Conservation (phyloP, 169 alveolate genomes). For the Plasmodium relictum region DNA sequence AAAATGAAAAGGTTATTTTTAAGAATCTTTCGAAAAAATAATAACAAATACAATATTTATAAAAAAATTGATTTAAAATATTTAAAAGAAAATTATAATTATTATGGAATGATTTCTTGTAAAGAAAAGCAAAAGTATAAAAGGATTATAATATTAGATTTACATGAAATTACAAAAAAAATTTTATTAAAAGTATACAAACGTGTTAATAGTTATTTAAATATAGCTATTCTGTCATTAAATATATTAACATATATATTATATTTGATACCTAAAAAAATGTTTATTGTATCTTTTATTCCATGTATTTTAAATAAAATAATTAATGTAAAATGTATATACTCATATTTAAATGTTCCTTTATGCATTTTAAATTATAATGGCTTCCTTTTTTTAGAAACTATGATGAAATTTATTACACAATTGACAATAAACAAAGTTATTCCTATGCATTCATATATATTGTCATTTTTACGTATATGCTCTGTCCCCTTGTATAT, state of each 20-base stretch:
- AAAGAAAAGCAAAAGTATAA: constrained; percentile 52
- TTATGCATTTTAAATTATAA: constrained; percentile 74
- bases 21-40: constrained; percentile 55
- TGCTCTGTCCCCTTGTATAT: constrained; percentile 71
- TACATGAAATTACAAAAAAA: constrained; percentile 73
- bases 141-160: constrained; percentile 37
- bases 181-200: constrained; percentile 62
- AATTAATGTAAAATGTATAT: constrained; percentile 70
- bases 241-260: constrained; percentile 61
- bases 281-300: constrained; percentile 34
- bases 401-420: constrained; percentile 78
- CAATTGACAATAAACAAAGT: constrained; percentile 36
- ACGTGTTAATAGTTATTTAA: constrained; percentile 54
- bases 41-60: constrained; percentile 67
- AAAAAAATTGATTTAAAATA: constrained; percentile 56
- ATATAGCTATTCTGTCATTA: constrained; percentile 65
- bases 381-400: constrained; percentile 73
- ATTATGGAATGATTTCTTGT: constrained; percentile 5
- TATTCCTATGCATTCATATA: constrained; percentile 52
- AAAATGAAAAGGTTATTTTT: constrained; percentile 66
- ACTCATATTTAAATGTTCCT: constrained; percentile 58
- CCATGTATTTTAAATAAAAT: constrained; percentile 69
- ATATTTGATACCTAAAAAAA: constrained; percentile 56
- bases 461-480: constrained; percentile 64
- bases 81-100: constrained; percentile 54